A percentile compares a stretch with the other conserved stretches of the same genome.
phyloP scores from a whole-genome alignment of 1,139 yeast genomes.

The Debaryomyces sp. region DNA sequence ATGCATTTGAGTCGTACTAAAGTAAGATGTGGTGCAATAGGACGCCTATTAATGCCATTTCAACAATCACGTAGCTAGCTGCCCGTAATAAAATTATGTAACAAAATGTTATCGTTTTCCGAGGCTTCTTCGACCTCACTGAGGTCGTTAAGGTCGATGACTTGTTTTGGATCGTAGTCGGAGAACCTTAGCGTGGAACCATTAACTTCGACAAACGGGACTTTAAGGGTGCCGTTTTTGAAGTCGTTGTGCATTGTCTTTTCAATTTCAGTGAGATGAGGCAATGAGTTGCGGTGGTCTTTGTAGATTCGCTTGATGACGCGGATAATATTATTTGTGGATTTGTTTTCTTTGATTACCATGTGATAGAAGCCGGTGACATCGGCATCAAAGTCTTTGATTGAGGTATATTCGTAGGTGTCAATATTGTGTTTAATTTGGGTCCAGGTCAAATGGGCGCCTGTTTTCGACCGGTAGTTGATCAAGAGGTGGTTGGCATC shows the following conservation, averaged over 20 bases:
- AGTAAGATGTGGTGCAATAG: not conserved
- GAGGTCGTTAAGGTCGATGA: constrained; percentile 26
- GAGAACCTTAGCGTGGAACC: constrained; percentile 19
- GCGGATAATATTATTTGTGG: constrained; percentile 18
- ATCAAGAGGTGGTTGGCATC: constrained; percentile 2
- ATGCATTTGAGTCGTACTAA: not conserved
- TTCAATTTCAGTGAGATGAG: constrained; percentile 11
- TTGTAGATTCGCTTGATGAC: constrained; percentile 1
- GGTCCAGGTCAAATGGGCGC: constrained; percentile 10
- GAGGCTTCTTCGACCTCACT: constrained; percentile 7
- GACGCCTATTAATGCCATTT: not conserved
- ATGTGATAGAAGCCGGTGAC: constrained; percentile 18
- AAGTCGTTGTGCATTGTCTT: constrained; percentile 6
- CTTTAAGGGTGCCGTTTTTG: constrained; percentile 7
- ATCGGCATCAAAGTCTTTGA: constrained; percentile 24
- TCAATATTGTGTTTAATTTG: constrained; percentile 23
- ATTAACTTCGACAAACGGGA: constrained; percentile 20
- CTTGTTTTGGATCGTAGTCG: constrained; percentile 17
- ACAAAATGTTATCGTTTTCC: not conserved
- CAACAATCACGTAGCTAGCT: not conserved
- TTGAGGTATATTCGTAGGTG: constrained; percentile 19
- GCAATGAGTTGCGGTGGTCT: constrained; percentile 2
- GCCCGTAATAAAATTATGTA: constrained; percentile 1
- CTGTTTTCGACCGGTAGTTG: constrained; percentile 8
- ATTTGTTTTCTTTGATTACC: constrained; percentile 25